Evolutionary conservation across 176 grass and related monocot genomes (phyloP).

Genomic region (bread wheat (Triticum aestivum)): IWGSC_CS_RefSeq_v2.1 NC_057803.1:9891774-9892273

Average conservation of each 20-base stretch:
- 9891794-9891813: background rate
- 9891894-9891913: background rate
- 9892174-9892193: slow-evolving; percentile 57
- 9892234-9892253: slow-evolving; percentile 39
- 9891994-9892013: background rate
- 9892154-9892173: slow-evolving; percentile 79
- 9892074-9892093: background rate
- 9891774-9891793: background rate
- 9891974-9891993: background rate
- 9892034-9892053: background rate
- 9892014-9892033: background rate
- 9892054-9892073: background rate
- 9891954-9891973: background rate
- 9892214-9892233: slow-evolving; percentile 76
- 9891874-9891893: background rate
- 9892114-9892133: slow-evolving; percentile 88
- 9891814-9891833: background rate
- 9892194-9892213: slow-evolving; percentile 64
- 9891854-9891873: background rate
- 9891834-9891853: background rate
- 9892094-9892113: background rate
- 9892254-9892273: slow-evolving; percentile 14
- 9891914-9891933: background rate
- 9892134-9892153: slow-evolving; percentile 92
- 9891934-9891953: background rate